A percentile compares a stretch with the other conserved stretches of the same genome.
Conservation (phyloP, 164 flowering plant species). For the Magnolia kwangsiensis region DNA sequence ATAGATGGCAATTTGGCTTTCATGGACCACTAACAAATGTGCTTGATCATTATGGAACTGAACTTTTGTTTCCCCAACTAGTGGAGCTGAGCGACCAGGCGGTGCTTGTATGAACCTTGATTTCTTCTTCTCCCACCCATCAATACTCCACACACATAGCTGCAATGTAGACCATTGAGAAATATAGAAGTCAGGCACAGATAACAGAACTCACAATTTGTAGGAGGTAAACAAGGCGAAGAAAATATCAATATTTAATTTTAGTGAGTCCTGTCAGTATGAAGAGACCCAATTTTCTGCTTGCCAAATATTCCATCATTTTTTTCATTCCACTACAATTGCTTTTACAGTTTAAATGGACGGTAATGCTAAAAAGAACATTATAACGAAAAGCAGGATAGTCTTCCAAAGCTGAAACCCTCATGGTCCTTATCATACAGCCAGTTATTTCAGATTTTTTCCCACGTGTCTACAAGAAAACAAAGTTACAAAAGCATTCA, state of each 20-base stretch:
- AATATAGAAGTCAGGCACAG: background rate
- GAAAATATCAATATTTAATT: background rate
- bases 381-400: no score
- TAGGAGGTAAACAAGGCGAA: background rate
- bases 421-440: no score
- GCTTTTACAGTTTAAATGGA: no score
- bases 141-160: slow-evolving; percentile 62
- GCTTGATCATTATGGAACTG: slow-evolving; percentile 72
- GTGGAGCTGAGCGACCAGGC: slow-evolving; percentile 43
- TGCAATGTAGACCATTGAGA: slow-evolving; percentile 23
- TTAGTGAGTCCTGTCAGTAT: background rate
- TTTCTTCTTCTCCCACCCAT: slow-evolving; percentile 71
- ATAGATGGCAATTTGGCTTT: slow-evolving; percentile 59
- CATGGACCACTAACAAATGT: slow-evolving; percentile 63
- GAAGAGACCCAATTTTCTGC: background rate
- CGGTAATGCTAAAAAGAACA: no score
- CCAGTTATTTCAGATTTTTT: no score
- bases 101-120: slow-evolving; percentile 50
- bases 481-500: background rate
- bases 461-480: background rate
- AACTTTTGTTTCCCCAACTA: slow-evolving; percentile 59
- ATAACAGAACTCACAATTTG: background rate
- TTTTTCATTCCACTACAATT: background rate
- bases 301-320: background rate
- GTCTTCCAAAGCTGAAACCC: no score